Conservation (phyloP, 2,329 filamentous ascomycete genomes). For the Aquanectria penicillioides region DNA sequence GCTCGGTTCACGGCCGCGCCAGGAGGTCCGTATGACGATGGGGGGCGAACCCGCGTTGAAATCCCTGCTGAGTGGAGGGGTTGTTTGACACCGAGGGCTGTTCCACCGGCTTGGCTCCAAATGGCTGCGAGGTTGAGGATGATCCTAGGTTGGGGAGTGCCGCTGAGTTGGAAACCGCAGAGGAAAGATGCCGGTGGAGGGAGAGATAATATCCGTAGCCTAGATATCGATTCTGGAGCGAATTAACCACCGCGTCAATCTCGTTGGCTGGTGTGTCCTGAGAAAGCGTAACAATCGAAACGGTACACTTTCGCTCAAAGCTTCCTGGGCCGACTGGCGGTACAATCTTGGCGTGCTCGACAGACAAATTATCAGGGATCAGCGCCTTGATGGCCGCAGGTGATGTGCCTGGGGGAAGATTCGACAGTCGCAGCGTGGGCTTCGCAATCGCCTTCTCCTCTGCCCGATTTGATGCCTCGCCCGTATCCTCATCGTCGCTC, state of each 20-base stretch:
- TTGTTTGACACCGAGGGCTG: slow-evolving; percentile 49
- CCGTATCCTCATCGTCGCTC: slow-evolving; percentile 67
- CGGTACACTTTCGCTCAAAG: slow-evolving; percentile 75
- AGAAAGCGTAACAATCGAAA: slow-evolving; percentile 83
- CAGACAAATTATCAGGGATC: slow-evolving; percentile 67
- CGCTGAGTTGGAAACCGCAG: slow-evolving; percentile 65
- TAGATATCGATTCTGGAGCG: slow-evolving; percentile 84
- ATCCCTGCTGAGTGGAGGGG: slow-evolving; percentile 55
- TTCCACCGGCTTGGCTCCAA: slow-evolving; percentile 77
- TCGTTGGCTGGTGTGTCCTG: slow-evolving; percentile 84
- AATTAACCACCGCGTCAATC: slow-evolving; percentile 82
- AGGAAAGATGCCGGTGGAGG: slow-evolving; percentile 85
- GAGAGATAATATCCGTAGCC: slow-evolving; percentile 86
- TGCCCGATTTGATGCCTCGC: slow-evolving; percentile 53
- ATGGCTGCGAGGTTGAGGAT: slow-evolving; percentile 69
- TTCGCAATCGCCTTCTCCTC: slow-evolving; percentile 70
- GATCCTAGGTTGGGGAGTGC: slow-evolving; percentile 47
- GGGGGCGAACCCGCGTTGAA: slow-evolving; percentile 75
- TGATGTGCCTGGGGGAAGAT: slow-evolving; percentile 69
- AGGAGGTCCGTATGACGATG: slow-evolving; percentile 69
- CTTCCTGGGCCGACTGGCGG: slow-evolving; percentile 61
- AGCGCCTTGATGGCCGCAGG: slow-evolving; percentile 69
- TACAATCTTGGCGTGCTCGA: slow-evolving; percentile 79
- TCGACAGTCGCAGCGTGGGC: slow-evolving; percentile 70
- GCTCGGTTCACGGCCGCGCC: slow-evolving; percentile 55